Base-by-base conservation (phyloP, 1,139 yeast species). In the Saccharomyces pastorianus region DNA sequence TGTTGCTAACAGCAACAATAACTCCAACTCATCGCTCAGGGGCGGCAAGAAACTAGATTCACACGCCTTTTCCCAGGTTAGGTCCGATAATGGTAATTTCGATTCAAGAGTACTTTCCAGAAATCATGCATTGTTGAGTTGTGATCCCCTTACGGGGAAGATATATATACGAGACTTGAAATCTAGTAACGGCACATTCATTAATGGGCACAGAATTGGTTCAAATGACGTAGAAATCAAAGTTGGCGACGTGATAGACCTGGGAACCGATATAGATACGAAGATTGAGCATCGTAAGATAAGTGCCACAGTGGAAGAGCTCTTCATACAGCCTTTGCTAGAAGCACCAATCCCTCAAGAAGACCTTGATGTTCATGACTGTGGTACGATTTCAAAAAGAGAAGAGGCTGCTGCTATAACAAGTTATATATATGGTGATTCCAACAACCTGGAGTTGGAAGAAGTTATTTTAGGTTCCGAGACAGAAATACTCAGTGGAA, bases 181-280 rank as follows among this genome's bases (percentile, higher is more conserved):
- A 53, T 85, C 95, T 11, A 87, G 96, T n/a, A 93, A 93, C 70
- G 99, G 99, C 6, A 91, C 98, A 0, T 93, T 87, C 68, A 81
- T 93, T 52, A 93, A 93, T 67, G 88, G 84, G 50, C 75, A 73
- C 41, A 82, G 91, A 56, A 76, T 93, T 11, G 80, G 82, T 17
- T 76, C 79, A 42, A 90, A 79, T 2, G 67, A 63, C 28, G 61
- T 62, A 6, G 88, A 83, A 61, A 71, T 93, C 50, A 77, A 81
- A 56, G 77, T 83, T 38, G 91, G 88, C 20, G 98, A 91, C 69
- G 75, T 80, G 13, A 78, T 93, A 17, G 95, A 91, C 64, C 75
- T 93, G 55, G 98, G 99, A 1, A 89, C 95, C 55, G 95, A 93
- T 64, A 88, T 93, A 53, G 89, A 88, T 64, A 84, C 85, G 50